These are phyloP conservation scores for Pythium apleroticum DNA, from an alignment of 352 stramenopile genomes.

Conservation along the genomic window DNA sequence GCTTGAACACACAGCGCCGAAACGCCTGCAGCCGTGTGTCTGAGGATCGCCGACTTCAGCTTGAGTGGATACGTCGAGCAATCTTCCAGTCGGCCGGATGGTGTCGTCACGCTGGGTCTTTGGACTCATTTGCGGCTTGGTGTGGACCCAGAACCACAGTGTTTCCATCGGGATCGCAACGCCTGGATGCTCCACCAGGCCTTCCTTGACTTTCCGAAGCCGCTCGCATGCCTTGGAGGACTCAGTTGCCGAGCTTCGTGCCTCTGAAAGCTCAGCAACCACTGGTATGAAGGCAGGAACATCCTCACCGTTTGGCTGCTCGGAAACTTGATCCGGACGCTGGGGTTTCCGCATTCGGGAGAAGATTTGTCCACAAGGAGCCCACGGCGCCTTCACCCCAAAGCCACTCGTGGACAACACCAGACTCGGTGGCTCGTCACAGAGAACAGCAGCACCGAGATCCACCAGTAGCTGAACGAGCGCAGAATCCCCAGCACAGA, in stretches of 20 bases:
- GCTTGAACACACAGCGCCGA: constrained; percentile 25
- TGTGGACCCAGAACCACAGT: constrained; percentile 21
- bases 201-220: constrained; percentile 18
- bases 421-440: not conserved
- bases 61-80: not conserved
- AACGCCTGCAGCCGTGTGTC: constrained; percentile 29
- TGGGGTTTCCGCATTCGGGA: not conserved
- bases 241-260: no score
- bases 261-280: no score
- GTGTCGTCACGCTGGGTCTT: not conserved
- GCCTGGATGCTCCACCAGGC: constrained; percentile 13
- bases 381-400: not conserved
- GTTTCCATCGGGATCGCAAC: constrained; percentile 21
- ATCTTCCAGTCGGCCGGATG: not conserved
- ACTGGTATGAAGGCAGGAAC: not conserved
- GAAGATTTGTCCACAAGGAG: not conserved
- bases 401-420: not conserved
- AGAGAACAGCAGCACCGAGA: constrained; percentile 37
- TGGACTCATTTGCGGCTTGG: not conserved
- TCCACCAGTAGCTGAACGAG: constrained; percentile 45
- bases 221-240: constrained; percentile 20
- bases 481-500: constrained; percentile 30
- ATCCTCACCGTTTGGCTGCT: not conserved
- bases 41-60: not conserved
- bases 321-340: not conserved